Evolutionary conservation across 495 filamentous ascomycete genomes (phyloP), one percentile per base, ranked within the genome.

Genomic region (Penicillium daleae): DNA sequence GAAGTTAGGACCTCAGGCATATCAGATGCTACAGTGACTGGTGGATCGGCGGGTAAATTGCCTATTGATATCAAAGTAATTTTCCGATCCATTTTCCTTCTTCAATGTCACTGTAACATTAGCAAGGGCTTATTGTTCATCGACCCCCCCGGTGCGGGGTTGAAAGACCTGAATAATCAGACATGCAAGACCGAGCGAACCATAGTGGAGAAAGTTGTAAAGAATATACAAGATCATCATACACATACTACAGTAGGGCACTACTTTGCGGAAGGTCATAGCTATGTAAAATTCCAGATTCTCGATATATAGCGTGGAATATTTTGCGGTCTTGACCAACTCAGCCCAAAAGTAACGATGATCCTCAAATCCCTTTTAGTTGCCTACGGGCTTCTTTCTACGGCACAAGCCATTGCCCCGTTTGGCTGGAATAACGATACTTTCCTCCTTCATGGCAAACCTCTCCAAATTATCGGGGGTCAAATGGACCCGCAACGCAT

Each of bases 401-500:
- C 56, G n/a, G 58, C 42, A 12, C 58, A 42, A 40, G 59, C 54
- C 19, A 44, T 35, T n/a, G 58, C 57, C 3, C 59, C 65, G 9
- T 70, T 70, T 27, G 52, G 27, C 15, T 70, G 60, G 35, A 59
- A 59, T 19, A 57, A 67, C 59, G 64, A 57, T 33, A 75, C 74
- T 6, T 82, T 82, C 59, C 72, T 80, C 17, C 71, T 81, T 6
- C 48, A 79, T 68, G 76, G 76, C 56, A 65, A 74, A 46, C 77
- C 72, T 15, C 76, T 70, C 61, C 72, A 77, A 40, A 79, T 83
- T 26, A 75, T 82, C 44, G 80, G 80, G 4, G 80, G 80, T 2
- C 80, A 83, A 63, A 83, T 83, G 75, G 80, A 83, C 49, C 77
- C 79, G 1, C 80, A 83, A 59, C 71, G 78, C 4, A 76, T 83